A percentile compares a stretch with the other conserved stretches of the same genome.
phyloP scores from a whole-genome alignment of 164 flowering plant species.

The Tetrastigma voinierianum region DNA sequence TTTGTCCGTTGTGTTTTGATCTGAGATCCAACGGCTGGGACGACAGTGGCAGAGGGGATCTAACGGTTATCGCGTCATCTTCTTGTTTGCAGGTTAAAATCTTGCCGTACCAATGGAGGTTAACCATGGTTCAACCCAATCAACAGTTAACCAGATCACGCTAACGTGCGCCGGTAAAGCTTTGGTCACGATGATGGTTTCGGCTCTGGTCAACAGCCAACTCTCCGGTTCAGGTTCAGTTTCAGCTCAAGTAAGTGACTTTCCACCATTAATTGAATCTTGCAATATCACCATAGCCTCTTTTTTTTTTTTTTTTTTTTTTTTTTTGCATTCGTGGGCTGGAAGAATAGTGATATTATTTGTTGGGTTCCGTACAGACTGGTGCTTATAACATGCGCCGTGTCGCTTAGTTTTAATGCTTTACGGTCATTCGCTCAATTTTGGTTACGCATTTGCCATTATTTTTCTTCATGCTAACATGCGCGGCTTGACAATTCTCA shows the following conservation, averaged over 20 bases:
- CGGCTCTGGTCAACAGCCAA: constrained; percentile 26
- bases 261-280: not conserved
- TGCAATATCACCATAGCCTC: not conserved
- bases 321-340: too few relatives aligned
- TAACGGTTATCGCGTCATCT: constrained; percentile 19
- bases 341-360: too few relatives aligned
- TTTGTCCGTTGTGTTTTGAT: not conserved
- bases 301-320: too few relatives aligned
- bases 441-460: too few relatives aligned
- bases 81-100: constrained; percentile 9
- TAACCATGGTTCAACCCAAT: constrained; percentile 17
- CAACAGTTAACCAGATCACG: constrained; percentile 9
- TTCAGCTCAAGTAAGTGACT: constrained; percentile 20
- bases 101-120: constrained; percentile 31
- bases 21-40: constrained; percentile 23
- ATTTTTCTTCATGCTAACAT: not conserved
- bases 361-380: not conserved
- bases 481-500: not conserved
- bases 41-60: constrained; percentile 13
- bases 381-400: not conserved
- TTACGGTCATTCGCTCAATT: too few relatives aligned
- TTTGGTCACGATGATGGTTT: constrained; percentile 18
- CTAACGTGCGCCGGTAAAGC: constrained; percentile 34
- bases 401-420: not conserved
- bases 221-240: constrained; percentile 19